A percentile compares a stretch with the other conserved stretches of the same genome.
These are phyloP conservation scores for Myriosclerotinia scirpicola DNA, from an alignment of 2,329 filamentous ascomycete species.

Conservation along the genomic window DNA sequence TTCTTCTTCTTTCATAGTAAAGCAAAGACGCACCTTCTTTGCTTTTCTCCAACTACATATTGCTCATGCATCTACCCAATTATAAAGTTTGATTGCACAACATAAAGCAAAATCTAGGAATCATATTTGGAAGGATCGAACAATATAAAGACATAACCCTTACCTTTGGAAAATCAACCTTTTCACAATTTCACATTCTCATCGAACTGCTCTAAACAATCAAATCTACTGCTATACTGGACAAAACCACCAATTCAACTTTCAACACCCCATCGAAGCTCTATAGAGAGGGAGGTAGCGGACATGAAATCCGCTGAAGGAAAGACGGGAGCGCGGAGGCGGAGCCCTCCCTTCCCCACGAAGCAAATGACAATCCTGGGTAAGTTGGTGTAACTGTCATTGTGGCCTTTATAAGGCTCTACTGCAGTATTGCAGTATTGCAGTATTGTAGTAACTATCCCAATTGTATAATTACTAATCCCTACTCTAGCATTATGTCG, in stretches of 20 bases:
- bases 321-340: slow-evolving; percentile 39
- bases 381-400: slow-evolving; percentile 40
- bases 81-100: slow-evolving; percentile 24
- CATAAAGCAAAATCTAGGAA: slow-evolving; percentile 13
- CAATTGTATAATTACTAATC: not conserved
- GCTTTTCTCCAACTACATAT: slow-evolving; percentile 14
- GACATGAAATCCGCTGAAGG: slow-evolving; percentile 33
- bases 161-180: not conserved
- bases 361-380: slow-evolving; percentile 55
- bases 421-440: slow-evolving; percentile 15
- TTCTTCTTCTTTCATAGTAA: slow-evolving; percentile 16
- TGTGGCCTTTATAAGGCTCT: not conserved
- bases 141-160: slow-evolving; percentile 16
- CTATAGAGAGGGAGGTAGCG: slow-evolving; percentile 23
- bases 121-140: slow-evolving; percentile 10
- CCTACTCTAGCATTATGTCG: slow-evolving; percentile 71
- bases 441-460: slow-evolving; percentile 8
- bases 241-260: not conserved
- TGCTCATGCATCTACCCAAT: slow-evolving; percentile 16
- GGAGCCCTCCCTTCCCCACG: slow-evolving; percentile 44
- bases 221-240: not conserved
- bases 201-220: not conserved
- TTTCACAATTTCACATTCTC: slow-evolving; percentile 7
- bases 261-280: slow-evolving; percentile 22
- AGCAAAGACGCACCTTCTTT: slow-evolving; percentile 16